Conservation (phyloP, 495 filamentous ascomycete genomes). For the Bathelium albidoporum region DNA sequence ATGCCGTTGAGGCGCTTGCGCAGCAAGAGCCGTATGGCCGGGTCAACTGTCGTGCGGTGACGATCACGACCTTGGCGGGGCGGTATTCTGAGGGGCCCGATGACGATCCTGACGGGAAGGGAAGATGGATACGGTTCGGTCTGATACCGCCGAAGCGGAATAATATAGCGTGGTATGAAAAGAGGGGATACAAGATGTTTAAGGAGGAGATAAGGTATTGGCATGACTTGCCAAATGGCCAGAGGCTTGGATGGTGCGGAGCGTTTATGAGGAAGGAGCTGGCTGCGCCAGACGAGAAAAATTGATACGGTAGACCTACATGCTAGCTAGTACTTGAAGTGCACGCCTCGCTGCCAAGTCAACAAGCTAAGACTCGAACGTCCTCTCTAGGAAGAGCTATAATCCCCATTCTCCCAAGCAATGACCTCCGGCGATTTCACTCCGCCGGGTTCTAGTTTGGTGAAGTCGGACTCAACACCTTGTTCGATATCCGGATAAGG, state of each 20-base stretch:
- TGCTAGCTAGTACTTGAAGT: too few relatives aligned
- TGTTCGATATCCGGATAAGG: slow-evolving; percentile 32
- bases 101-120: slow-evolving; percentile 1
- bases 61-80: not conserved
- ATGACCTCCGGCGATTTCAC: slow-evolving; percentile 31
- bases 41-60: slow-evolving; percentile 3
- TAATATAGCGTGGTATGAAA: slow-evolving; percentile 4
- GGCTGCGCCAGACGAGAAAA: not conserved
- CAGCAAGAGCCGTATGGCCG: slow-evolving; percentile 6
- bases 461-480: slow-evolving; percentile 33
- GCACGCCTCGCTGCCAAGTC: too few relatives aligned
- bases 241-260: not conserved
- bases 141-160: not conserved
- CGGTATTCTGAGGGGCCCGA: slow-evolving; percentile 3
- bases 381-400: not conserved
- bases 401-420: slow-evolving; percentile 5
- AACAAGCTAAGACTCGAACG: not conserved
- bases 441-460: slow-evolving; percentile 27
- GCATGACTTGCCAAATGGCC: not conserved
- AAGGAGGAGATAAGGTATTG: slow-evolving; percentile 7
- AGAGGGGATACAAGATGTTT: slow-evolving; percentile 3
- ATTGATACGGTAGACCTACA: not conserved
- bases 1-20: slow-evolving; percentile 3
- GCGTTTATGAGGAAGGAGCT: not conserved
- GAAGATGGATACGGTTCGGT: not conserved